Percentiles rank a stretch among this genome's conserved stretches.
phyloP scores from a whole-genome alignment of 2,329 filamentous ascomycete species.

The Sporothrix inflata region DNA sequence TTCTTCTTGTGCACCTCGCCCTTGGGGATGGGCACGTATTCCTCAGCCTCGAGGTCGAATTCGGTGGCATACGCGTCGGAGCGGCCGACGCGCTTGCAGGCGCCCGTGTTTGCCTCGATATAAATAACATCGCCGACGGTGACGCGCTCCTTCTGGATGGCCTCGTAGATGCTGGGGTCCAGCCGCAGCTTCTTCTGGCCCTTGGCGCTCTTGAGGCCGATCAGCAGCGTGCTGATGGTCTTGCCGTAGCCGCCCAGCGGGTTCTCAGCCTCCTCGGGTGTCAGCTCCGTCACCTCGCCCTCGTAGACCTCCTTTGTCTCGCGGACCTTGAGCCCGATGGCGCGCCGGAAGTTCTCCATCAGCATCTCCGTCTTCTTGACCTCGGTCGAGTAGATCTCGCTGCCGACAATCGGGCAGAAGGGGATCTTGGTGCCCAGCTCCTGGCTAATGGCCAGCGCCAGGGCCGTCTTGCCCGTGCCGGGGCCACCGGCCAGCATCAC shows the following conservation, averaged over 20 bases:
- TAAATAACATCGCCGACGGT: constrained; percentile 97
- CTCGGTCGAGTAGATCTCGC: constrained; percentile 96
- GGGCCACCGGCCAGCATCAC: constrained; percentile 92
- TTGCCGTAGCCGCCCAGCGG: constrained; percentile 95
- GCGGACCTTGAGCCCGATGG: constrained; percentile 93
- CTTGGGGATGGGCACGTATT: constrained; percentile 98
- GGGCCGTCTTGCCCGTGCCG: constrained; percentile 94
- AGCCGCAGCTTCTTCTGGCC: constrained; percentile 97
- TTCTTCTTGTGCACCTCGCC: constrained; percentile 99
- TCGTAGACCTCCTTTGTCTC: constrained; percentile 99
- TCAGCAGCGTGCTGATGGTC: constrained; percentile 93
- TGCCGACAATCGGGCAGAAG: constrained; percentile 97
- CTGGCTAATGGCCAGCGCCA: constrained; percentile 93
- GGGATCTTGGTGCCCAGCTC: constrained; percentile 97
- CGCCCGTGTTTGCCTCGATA: constrained; percentile 98
- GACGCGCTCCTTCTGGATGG: constrained; percentile 97
- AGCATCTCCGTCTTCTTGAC: constrained; percentile 99
- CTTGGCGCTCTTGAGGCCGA: constrained; percentile 92
- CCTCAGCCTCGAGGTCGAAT: constrained; percentile 97
- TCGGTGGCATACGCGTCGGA: constrained; percentile 98
- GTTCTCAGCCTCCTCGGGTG: constrained; percentile 97
- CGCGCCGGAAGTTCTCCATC: constrained; percentile 98
- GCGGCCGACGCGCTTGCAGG: constrained; percentile 93
- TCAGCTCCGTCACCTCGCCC: constrained; percentile 96
- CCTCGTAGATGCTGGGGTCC: constrained; percentile 98